Percentiles rank a stretch among this genome's conserved stretches.
Evolutionary conservation across 768 basidiomycete species (phyloP).

Genomic region (Amanita pallidorosea): DNA sequence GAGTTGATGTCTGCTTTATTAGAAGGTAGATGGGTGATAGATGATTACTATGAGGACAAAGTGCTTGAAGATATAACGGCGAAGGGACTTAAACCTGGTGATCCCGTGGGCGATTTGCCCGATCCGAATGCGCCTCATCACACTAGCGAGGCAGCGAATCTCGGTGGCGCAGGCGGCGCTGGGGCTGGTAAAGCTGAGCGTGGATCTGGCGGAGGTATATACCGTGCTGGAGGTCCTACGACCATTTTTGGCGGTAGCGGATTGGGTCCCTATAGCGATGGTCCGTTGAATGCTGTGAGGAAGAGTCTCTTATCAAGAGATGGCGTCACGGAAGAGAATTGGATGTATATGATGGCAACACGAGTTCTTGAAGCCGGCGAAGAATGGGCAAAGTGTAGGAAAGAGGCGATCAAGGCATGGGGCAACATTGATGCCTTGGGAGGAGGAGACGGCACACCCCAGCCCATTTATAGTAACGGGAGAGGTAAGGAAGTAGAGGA

Average conservation of each 20-base stretch:
- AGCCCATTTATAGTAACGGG: constrained; percentile 8
- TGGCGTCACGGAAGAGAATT: constrained; percentile 81
- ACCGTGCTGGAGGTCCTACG: constrained; percentile 86
- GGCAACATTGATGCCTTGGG: constrained; percentile 35
- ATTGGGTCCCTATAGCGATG: constrained; percentile 82
- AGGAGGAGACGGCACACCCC: constrained; percentile 15
- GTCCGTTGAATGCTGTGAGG: constrained; percentile 74
- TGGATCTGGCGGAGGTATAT: constrained; percentile 57
- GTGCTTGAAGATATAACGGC: constrained; percentile 64
- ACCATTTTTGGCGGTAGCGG: constrained; percentile 84
- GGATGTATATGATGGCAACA: constrained; percentile 77
- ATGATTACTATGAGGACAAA: constrained; percentile 94
- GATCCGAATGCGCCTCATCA: constrained; percentile 54
- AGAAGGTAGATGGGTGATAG: constrained; percentile 90
- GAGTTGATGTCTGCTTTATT: not conserved
- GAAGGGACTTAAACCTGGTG: constrained; percentile 76
- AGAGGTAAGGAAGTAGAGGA: constrained; percentile 20
- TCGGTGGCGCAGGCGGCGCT: constrained; percentile 24
- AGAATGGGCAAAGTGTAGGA: constrained; percentile 52
- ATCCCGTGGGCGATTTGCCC: constrained; percentile 73
- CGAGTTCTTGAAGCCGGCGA: constrained; percentile 53
- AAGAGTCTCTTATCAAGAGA: constrained; percentile 72
- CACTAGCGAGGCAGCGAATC: constrained; percentile 30
- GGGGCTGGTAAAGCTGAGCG: constrained; percentile 31
- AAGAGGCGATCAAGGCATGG: constrained; percentile 31